phyloP scores from a whole-genome alignment of 1,284 basidiomycete species.

The Gymnopus androsaceus region DNA sequence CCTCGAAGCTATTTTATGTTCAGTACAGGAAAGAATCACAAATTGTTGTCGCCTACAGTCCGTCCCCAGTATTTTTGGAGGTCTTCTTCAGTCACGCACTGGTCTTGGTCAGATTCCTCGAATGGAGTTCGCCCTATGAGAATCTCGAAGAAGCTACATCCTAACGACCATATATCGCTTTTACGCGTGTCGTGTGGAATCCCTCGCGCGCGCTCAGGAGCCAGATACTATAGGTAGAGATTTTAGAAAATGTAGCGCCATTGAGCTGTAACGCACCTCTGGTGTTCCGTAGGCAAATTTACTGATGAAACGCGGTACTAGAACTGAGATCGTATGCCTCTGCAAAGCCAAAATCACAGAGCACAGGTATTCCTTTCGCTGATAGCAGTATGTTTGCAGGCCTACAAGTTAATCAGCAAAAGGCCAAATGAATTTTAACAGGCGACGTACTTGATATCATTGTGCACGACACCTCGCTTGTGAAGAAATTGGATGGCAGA shows the following conservation, averaged over 20 bases:
- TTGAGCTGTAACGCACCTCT: constrained; percentile 53
- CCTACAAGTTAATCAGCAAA: constrained; percentile 36
- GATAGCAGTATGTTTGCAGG: constrained; percentile 89
- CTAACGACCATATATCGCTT: constrained; percentile 91
- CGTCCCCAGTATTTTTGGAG: constrained; percentile 83
- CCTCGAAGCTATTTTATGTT: constrained; percentile 59
- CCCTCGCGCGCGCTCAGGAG: constrained; percentile 85
- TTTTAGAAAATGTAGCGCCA: constrained; percentile 10
- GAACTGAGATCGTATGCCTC: constrained; percentile 70
- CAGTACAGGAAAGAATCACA: constrained; percentile 3
- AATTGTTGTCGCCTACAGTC: constrained; percentile 49
- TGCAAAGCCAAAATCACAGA: constrained; percentile 93
- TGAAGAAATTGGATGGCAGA: constrained; percentile 89
- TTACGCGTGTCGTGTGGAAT: constrained; percentile 89
- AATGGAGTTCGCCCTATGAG: constrained; percentile 90
- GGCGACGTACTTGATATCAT: constrained; percentile 84
- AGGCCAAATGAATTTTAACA: not conserved
- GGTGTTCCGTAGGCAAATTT: constrained; percentile 88
- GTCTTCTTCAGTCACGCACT: constrained; percentile 80
- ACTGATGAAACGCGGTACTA: constrained; percentile 73
- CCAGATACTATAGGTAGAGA: constrained; percentile 65
- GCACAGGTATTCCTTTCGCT: constrained; percentile 70
- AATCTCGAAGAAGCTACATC: constrained; percentile 92
- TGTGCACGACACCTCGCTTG: constrained; percentile 85
- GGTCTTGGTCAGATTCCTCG: constrained; percentile 79